phyloP scores from a whole-genome alignment of 108 stramenopile genomes.

The Epipyxis sp. region DNA sequence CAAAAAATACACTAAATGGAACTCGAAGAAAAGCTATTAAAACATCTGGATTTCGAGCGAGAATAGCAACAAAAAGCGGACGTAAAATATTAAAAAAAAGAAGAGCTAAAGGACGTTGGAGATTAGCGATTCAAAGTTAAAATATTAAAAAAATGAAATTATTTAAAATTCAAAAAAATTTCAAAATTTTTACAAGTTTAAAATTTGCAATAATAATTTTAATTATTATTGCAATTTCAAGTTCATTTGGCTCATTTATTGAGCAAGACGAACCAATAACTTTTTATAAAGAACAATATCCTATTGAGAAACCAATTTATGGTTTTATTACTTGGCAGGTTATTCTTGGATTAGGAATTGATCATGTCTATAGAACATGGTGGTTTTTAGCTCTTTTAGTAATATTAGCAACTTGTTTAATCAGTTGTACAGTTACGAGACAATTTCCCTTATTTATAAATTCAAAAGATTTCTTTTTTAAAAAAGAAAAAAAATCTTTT shows the following conservation, averaged over 20 bases:
- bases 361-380: neutral
- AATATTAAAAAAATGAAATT: neutral
- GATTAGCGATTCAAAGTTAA: neutral
- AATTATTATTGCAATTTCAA: neutral
- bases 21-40: neutral
- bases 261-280: neutral
- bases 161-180: neutral
- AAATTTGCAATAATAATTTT: neutral
- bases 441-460: neutral
- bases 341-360: neutral
- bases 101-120: slow-evolving; percentile 5
- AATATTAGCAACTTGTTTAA: neutral
- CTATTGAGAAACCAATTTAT: slow-evolving; percentile 1
- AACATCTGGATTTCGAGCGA: slow-evolving; percentile 5
- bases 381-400: slow-evolving; percentile 1
- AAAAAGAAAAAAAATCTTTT: slow-evolving; percentile 10
- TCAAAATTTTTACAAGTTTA: slow-evolving; percentile 2
- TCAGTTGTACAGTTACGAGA: slow-evolving; percentile 1
- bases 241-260: slow-evolving; percentile 5
- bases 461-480: slow-evolving; percentile 2
- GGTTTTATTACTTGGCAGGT: neutral
- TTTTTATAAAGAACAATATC: neutral
- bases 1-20: slow-evolving; percentile 1
- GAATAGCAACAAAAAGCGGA: slow-evolving; percentile 1
- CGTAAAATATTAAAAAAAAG: slow-evolving; percentile 2